Percentiles rank a stretch among this genome's conserved stretches.
These are phyloP conservation scores for Pythium pyrilobum DNA, from an alignment of 352 stramenopile genomes.

Conservation along the genomic window DNA sequence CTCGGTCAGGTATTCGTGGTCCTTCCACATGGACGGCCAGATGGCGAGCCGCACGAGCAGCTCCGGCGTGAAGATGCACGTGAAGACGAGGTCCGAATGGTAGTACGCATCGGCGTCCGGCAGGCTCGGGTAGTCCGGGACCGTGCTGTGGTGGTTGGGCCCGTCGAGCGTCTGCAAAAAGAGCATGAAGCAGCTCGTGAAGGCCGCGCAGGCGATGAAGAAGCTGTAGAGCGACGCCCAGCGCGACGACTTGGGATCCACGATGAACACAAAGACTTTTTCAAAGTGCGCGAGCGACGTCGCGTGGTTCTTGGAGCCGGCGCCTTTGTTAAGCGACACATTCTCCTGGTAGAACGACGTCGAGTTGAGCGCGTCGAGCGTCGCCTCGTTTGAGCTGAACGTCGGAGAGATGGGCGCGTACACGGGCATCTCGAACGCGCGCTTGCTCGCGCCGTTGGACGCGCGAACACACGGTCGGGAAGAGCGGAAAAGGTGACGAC, in stretches of 20 bases:
- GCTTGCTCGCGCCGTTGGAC: background rate
- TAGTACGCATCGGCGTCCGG: conserved; percentile 46
- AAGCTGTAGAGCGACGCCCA: conserved; percentile 62
- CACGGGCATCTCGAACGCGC: conserved; percentile 33
- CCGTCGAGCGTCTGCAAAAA: conserved; percentile 74
- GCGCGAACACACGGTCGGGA: too few species aligned
- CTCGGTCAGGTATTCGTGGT: conserved; percentile 65
- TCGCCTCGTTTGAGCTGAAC: conserved; percentile 47
- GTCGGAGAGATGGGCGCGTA: conserved; percentile 58
- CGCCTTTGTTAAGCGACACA: conserved; percentile 20
- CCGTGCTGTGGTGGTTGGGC: conserved; percentile 57
- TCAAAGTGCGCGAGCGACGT: conserved; percentile 56
- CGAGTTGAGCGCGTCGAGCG: conserved; percentile 46
- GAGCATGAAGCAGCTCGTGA: conserved; percentile 68
- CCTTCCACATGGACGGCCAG: conserved; percentile 67
- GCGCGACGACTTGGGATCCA: conserved; percentile 64
- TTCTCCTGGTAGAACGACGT: conserved; percentile 48
- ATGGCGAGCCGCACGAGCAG: conserved; percentile 64
- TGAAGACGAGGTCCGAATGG: conserved; percentile 65
- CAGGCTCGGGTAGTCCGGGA: conserved; percentile 57
- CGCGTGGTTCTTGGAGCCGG: conserved; percentile 15
- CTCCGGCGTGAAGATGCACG: conserved; percentile 62
- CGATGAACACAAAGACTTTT: conserved; percentile 63
- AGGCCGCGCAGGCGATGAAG: conserved; percentile 60
- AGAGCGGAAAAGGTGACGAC: too few species aligned